Percentiles rank a stretch among this genome's conserved stretches.
These are phyloP conservation scores for Areca catechu DNA, from an alignment of 176 grass and related monocot species.

Conservation along the genomic window DNA sequence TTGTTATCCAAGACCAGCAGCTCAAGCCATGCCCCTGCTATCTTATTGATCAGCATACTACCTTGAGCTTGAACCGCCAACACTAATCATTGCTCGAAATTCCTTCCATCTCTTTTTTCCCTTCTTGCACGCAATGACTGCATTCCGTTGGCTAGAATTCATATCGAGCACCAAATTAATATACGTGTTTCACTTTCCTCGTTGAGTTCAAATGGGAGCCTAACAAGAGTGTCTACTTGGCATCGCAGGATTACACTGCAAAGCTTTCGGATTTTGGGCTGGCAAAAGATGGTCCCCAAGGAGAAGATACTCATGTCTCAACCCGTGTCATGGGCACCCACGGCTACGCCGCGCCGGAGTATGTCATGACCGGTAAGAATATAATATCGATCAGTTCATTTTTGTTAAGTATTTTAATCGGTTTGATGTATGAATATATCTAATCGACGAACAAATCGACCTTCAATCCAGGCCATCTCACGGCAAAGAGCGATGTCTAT, in stretches of 20 bases:
- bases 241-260: constrained; percentile 62
- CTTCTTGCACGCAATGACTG: too few species aligned
- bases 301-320: constrained; percentile 66
- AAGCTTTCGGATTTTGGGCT: constrained; percentile 93
- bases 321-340: constrained; percentile 89
- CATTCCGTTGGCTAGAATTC: too few species aligned
- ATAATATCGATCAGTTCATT: neutral
- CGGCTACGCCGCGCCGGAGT: constrained; percentile 77
- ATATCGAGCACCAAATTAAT: too few species aligned
- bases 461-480: constrained; percentile 44
- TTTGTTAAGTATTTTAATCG: too few species aligned
- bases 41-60: too few species aligned
- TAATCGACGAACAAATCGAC: neutral
- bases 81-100: too few species aligned
- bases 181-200: neutral
- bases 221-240: constrained; percentile 6
- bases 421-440: neutral
- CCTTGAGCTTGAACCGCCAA: too few species aligned
- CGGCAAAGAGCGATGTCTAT: constrained; percentile 74
- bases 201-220: neutral
- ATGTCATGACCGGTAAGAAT: constrained; percentile 52
- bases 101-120: too few species aligned
- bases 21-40: too few species aligned
- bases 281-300: constrained; percentile 77
- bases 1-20: too few species aligned